Conservation (phyloP, 2,329 filamentous ascomycete genomes). For the Colletotrichum musae region DNA sequence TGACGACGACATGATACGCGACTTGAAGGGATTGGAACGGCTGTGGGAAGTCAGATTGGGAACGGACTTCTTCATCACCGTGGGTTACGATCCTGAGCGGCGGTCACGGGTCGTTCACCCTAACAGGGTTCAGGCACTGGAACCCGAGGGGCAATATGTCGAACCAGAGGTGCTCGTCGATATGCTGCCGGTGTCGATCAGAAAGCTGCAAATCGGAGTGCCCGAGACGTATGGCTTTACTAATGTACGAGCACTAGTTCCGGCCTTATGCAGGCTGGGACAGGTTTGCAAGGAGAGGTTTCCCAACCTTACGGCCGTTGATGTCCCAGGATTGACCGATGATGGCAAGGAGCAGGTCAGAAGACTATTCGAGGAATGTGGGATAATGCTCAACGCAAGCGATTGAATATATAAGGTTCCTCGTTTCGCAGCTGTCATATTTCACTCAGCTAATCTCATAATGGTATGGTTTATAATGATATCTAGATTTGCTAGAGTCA, state of each 20-base stretch:
- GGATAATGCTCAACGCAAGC: background rate
- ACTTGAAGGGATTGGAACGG: background rate
- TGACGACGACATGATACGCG: background rate
- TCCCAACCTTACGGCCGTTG: background rate
- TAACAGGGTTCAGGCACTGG: background rate
- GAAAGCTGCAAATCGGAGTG: background rate
- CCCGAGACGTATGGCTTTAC: background rate
- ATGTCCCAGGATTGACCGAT: background rate
- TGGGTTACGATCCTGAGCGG: background rate
- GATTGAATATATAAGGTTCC: no score
- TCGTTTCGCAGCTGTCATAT: no score
- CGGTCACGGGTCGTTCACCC: background rate
- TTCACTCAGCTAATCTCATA: no score
- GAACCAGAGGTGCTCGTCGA: background rate
- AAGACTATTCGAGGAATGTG: background rate
- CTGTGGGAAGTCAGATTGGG: background rate
- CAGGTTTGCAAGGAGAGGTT: conserved; percentile 2
- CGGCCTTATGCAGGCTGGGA: background rate
- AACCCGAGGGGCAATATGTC: background rate
- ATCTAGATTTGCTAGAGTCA: no score
- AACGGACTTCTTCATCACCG: background rate
- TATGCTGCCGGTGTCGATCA: conserved; percentile 1
- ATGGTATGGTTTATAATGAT: no score
- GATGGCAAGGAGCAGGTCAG: background rate
- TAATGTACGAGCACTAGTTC: background rate